Percentiles rank a stretch among this genome's conserved stretches.
Conservation (phyloP, 345 rosid genomes). For the Dipteronia sinensis region DNA sequence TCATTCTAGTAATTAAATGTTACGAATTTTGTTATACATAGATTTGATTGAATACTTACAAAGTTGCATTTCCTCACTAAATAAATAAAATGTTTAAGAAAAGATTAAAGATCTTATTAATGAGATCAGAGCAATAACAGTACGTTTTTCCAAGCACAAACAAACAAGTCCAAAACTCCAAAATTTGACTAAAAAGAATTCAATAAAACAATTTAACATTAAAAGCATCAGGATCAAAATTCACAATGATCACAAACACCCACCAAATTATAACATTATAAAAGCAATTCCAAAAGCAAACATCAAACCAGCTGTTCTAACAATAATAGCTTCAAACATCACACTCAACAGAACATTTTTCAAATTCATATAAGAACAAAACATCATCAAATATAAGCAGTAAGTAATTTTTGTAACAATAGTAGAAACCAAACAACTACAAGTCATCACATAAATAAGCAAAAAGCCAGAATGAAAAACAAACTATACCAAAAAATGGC, state of each 20-base stretch:
- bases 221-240: background rate
- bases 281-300: background rate
- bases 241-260: background rate
- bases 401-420: too few relatives aligned
- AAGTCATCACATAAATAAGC: too few relatives aligned
- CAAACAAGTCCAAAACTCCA: background rate
- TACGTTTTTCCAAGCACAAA: background rate
- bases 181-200: background rate
- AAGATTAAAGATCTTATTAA: background rate
- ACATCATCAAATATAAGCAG: too few relatives aligned
- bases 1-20: background rate
- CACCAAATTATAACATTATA: slow-evolving; percentile 5
- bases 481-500: background rate
- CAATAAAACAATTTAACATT: background rate
- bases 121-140: background rate
- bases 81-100: too few relatives aligned
- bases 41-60: background rate
- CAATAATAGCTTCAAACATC: background rate
- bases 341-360: background rate
- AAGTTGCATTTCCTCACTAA: background rate
- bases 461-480: background rate
- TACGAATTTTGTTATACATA: background rate
- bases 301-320: background rate
- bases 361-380: too few relatives aligned
- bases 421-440: too few relatives aligned